Base-by-base conservation (phyloP, 495 filamentous ascomycete species). In the Neurospora tetrasperma region DNA sequence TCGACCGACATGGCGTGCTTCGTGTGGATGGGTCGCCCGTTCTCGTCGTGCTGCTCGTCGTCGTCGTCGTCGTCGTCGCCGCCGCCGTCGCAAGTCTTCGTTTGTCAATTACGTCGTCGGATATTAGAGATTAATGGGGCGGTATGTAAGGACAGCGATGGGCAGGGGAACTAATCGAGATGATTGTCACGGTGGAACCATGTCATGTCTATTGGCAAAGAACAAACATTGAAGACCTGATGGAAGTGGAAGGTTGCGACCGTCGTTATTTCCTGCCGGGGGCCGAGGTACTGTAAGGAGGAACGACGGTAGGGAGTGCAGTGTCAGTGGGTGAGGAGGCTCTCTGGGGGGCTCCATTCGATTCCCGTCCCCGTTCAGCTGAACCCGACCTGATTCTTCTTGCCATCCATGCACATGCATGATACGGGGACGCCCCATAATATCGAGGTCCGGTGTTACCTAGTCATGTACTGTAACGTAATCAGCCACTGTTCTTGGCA, bases 1-100 rank as follows among this genome's bases (percentile, higher is more conserved):
- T 87, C 84, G 77, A 83, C 75, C 23, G 86, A 83, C 84, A 87
- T 86, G 41, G 73, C 40, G 48, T 44, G 42, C 40, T 31, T 74
- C 78, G 59, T 43, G 71, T 43, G 71, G 38, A n/a, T 72, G 44
- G 44, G 69, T 16, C 44, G 69, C 72, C 54, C 54, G 23, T 35
- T 62, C 12, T 62, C 23, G 23, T 59, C 20, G 48, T 31, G 48
- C 48, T 31, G 48, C 48, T 62, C 6, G 54, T 62, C 54, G 54
- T 62, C 54, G 54, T 31, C 12, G 23, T 2, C 11, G 54, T 59
- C 20, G 48, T 2, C 11, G 54, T 31, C 18, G 43, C 1, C 3
- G 39, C 8, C n/a, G n/a, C 23, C 2, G 48, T 59, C 48, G 48
- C 48, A 7, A 7, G 12, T 31, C 48, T 23, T 59, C 4, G 35